These are phyloP conservation scores for Yamadazyma akitaensis DNA, from an alignment of 805 yeast genomes.

Conservation along the genomic window DNA sequence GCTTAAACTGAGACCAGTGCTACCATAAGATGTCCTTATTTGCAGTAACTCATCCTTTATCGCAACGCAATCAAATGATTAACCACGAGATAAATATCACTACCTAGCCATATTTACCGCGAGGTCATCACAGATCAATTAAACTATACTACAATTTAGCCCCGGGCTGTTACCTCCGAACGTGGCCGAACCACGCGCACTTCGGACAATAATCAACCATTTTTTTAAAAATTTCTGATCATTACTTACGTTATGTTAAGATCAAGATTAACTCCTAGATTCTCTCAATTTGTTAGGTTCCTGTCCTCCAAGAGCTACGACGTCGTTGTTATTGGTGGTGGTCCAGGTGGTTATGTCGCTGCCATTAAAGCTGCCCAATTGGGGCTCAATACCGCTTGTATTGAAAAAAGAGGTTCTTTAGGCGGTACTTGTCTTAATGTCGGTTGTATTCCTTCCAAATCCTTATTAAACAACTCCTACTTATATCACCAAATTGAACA, in stretches of 20 bases:
- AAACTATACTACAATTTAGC: neutral
- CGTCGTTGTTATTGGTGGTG: slow-evolving; percentile 95
- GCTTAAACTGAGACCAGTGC: no score
- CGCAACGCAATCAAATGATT: no score
- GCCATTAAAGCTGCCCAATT: slow-evolving; percentile 98
- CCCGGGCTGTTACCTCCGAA: slow-evolving; percentile 1
- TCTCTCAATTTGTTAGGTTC: slow-evolving; percentile 34
- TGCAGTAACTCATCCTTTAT: no score
- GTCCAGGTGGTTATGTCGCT: slow-evolving; percentile 99
- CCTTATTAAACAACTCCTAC: slow-evolving; percentile 91
- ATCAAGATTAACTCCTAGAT: slow-evolving; percentile 7
- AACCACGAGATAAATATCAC: neutral
- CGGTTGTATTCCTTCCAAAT: slow-evolving; percentile 98
- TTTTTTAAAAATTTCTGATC: neutral
- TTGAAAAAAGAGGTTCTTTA: slow-evolving; percentile 92
- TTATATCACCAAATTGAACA: slow-evolving; percentile 83
- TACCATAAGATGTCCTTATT: no score
- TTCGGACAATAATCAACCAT: slow-evolving; percentile 13
- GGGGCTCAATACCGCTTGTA: slow-evolving; percentile 91
- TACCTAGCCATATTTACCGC: neutral
- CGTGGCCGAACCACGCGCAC: slow-evolving; percentile 9
- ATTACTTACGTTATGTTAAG: slow-evolving; percentile 18
- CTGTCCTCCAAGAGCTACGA: slow-evolving; percentile 61
- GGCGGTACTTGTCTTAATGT: slow-evolving; percentile 99
- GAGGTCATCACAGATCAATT: neutral